Percentiles rank a stretch among this genome's conserved stretches.
Evolutionary conservation across 129 eudicot species (phyloP).

Genomic region (Deinandra increscens): DNA sequence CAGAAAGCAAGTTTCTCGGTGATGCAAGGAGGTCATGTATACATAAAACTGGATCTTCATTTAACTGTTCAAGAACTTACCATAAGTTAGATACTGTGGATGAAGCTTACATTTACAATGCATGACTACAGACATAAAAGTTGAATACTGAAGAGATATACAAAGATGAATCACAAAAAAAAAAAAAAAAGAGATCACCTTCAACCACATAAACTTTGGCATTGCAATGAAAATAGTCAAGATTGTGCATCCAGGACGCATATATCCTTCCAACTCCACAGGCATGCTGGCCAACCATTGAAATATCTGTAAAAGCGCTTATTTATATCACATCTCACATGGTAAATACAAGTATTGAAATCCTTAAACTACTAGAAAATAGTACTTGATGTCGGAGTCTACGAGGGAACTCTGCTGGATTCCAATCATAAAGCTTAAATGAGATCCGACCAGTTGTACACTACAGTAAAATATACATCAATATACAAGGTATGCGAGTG

Average conservation of each 20-base stretch:
- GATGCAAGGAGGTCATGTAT: slow-evolving; percentile 62
- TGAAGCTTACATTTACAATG: slow-evolving; percentile 3
- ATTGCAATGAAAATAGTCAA: slow-evolving; percentile 79
- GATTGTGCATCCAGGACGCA: slow-evolving; percentile 97
- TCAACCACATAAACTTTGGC: slow-evolving; percentile 80
- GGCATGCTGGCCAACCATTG: slow-evolving; percentile 99
- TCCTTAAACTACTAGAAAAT: slow-evolving; percentile 42
- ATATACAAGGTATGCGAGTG: background rate
- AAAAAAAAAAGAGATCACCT: slow-evolving; percentile 45
- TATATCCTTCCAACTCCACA: slow-evolving; percentile 95
- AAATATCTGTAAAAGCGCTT: slow-evolving; percentile 62
- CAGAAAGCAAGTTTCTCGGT: slow-evolving; percentile 71
- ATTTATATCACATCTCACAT: slow-evolving; percentile 30
- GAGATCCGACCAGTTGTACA: slow-evolving; percentile 93
- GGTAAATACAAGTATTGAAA: slow-evolving; percentile 25
- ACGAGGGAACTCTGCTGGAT: slow-evolving; percentile 98
- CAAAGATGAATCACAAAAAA: background rate
- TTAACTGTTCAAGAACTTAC: slow-evolving; percentile 47
- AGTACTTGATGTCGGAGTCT: slow-evolving; percentile 92
- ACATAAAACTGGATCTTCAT: slow-evolving; percentile 61
- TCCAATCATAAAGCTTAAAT: slow-evolving; percentile 97
- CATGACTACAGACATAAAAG: slow-evolving; percentile 7
- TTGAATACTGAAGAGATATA: background rate
- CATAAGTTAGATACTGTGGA: slow-evolving; percentile 15
- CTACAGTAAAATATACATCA: slow-evolving; percentile 40